Evolutionary conservation across 805 yeast genomes (phyloP).

Genomic region (Phaffomyces thermotolerans): DNA sequence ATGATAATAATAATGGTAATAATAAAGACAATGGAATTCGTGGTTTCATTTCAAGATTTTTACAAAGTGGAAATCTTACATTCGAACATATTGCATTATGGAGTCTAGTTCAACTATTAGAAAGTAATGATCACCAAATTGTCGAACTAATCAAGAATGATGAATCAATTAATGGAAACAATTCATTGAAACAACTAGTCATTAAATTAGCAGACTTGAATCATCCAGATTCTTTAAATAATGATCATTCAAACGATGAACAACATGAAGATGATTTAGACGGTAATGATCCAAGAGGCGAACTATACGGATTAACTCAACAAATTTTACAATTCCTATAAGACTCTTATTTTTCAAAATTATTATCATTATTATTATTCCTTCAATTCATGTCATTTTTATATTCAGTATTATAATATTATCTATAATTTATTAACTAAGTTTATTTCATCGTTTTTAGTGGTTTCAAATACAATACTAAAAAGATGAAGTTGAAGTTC

Average conservation of each 20-base stretch:
- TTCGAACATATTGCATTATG: conserved; percentile 97
- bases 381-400: neutral
- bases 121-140: conserved; percentile 68
- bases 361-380: neutral
- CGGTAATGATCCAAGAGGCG: conserved; percentile 49
- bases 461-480: no score
- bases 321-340: conserved; percentile 47
- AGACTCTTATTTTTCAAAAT: neutral
- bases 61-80: conserved; percentile 80
- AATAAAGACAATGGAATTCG: conserved; percentile 75
- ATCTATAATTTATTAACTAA: no score
- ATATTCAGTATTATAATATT: no score
- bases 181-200: conserved; percentile 41
- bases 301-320: conserved; percentile 58
- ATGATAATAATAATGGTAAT: conserved; percentile 21
- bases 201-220: conserved; percentile 37
- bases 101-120: conserved; percentile 91
- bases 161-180: conserved; percentile 34
- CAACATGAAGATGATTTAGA: conserved; percentile 35
- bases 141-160: conserved; percentile 38
- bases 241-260: conserved; percentile 25
- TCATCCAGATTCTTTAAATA: conserved; percentile 13
- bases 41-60: conserved; percentile 74
- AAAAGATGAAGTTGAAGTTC: no score
- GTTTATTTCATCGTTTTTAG: neutral